Conservation (phyloP, 1,139 yeast genomes). For the Meyerozyma smithsonii region DNA sequence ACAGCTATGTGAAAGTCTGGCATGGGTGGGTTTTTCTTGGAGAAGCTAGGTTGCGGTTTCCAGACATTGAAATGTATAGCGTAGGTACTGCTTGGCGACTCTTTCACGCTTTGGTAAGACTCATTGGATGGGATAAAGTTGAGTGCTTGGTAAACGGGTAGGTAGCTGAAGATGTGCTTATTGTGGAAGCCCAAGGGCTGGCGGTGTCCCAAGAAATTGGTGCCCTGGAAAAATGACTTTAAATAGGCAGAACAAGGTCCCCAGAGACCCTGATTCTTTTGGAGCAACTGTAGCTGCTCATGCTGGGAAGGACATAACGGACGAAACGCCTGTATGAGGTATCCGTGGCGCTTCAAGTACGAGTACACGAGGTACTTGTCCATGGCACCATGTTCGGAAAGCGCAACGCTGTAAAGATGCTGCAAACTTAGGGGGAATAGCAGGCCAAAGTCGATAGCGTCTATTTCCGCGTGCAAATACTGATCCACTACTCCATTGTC, state of each 20-base stretch:
- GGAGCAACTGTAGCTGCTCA: slow-evolving; percentile 3
- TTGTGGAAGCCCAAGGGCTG: slow-evolving; percentile 2
- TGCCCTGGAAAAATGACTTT: background rate
- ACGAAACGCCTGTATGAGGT: slow-evolving; percentile 27
- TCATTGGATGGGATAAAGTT: slow-evolving; percentile 26
- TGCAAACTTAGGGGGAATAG: slow-evolving; percentile 55
- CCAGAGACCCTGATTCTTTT: background rate
- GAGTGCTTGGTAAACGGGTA: slow-evolving; percentile 36
- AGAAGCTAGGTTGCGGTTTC: slow-evolving; percentile 75
- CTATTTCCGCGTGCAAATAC: slow-evolving; percentile 8
- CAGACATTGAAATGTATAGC: slow-evolving; percentile 60
- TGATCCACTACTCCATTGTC: slow-evolving; percentile 11
- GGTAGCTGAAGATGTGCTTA: slow-evolving; percentile 31
- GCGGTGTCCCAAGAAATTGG: background rate
- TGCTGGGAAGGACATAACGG: background rate
- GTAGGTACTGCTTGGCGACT: slow-evolving; percentile 4
- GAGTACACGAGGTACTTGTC: slow-evolving; percentile 70
- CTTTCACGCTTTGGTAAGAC: slow-evolving; percentile 15
- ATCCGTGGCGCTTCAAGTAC: slow-evolving; percentile 75
- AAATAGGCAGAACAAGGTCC: background rate
- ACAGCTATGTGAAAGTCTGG: slow-evolving; percentile 78
- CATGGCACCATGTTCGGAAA: slow-evolving; percentile 28
- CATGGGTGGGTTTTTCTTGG: slow-evolving; percentile 52
- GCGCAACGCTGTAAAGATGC: slow-evolving; percentile 55
- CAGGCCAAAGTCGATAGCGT: slow-evolving; percentile 18